Base-by-base conservation (phyloP, 805 yeast species). In the Saccharomycopsis selenospora region DNA sequence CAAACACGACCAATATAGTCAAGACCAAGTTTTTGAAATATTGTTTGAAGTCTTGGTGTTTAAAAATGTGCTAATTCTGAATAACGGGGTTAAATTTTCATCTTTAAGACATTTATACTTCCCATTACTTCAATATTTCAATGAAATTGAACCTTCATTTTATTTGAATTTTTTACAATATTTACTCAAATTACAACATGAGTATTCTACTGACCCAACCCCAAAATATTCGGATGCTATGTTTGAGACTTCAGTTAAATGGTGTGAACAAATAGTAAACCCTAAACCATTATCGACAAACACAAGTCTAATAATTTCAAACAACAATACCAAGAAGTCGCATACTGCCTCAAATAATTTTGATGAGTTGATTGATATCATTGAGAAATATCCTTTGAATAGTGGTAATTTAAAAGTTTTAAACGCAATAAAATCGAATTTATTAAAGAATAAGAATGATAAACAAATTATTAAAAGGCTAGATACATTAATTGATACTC, bases 21-120 rank as follows among this genome's bases (percentile, higher is more conserved):
- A 57, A 4, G 51, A 55, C 1, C 52, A 55, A n/a, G 20, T 47
- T 10, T 53, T 55, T 22, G 50, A 47, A n/a, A 56, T 56, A 8
- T 52, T 66, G 11, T 40, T 62, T 1, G 55, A 61, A 5, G 60
- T 62, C 7, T 45, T 72, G 45, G 41, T 66, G 3, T 50, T 56
- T 43, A 55, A 59, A 50, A 66, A 67, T 42, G 64, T 67, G n/a
- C 50, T 73, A 17, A 56, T 68, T 8, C 20, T 43, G 5, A 42
- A 44, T 13, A 40, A 14, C 10, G 17, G 17, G n/a, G 10, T 51
- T 6, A 47, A 45, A 25, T 51, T 51, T 40, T 23, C 40, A 7
- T 47, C 45, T 20, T 29, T 51, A 25, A 30, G 43, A 17, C 46
- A 28, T 6, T 47, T 51, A 40, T 47, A 48, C 22, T 36, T 48